phyloP scores from a whole-genome alignment of 768 basidiomycete species.

The Dictyophora rubrovolvata region DNA sequence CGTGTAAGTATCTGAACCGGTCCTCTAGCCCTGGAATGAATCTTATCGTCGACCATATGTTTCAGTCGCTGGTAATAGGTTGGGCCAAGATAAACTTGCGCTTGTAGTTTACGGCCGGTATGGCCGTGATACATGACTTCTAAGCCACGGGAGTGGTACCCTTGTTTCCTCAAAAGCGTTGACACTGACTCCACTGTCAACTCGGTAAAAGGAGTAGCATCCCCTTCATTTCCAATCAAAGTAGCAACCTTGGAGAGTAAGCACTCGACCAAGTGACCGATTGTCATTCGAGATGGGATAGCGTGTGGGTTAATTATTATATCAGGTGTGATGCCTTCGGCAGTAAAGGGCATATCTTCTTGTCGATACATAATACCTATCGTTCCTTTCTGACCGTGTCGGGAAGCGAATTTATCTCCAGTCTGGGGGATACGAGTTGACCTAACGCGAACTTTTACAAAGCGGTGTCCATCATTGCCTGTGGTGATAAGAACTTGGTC shows the following conservation, averaged over 20 bases:
- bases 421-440: conserved; percentile 96
- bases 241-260: conserved; percentile 93
- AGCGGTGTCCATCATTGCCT: conserved; percentile 92
- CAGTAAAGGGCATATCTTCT: conserved; percentile 99
- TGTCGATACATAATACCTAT: conserved; percentile 99
- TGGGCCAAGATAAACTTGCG: conserved; percentile 96
- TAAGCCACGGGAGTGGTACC: conserved; percentile 94
- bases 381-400: conserved; percentile 99
- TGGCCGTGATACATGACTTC: conserved; percentile 99
- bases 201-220: conserved; percentile 97
- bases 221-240: conserved; percentile 92
- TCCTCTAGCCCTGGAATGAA: conserved; percentile 93
- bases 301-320: conserved; percentile 99
- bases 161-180: conserved; percentile 73
- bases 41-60: conserved; percentile 99
- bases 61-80: conserved; percentile 98
- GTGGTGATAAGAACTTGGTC: conserved; percentile 97
- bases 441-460: conserved; percentile 94
- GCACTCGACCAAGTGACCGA: conserved; percentile 98
- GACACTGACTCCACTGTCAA: conserved; percentile 98
- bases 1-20: conserved; percentile 96
- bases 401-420: conserved; percentile 98
- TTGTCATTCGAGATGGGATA: conserved; percentile 99
- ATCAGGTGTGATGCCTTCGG: conserved; percentile 94
- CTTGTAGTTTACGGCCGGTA: conserved; percentile 95